Evolutionary conservation across 306 rosid genomes (phyloP), one percentile per base, ranked within the genome.

Genomic region (Vigna hirtella): DNA sequence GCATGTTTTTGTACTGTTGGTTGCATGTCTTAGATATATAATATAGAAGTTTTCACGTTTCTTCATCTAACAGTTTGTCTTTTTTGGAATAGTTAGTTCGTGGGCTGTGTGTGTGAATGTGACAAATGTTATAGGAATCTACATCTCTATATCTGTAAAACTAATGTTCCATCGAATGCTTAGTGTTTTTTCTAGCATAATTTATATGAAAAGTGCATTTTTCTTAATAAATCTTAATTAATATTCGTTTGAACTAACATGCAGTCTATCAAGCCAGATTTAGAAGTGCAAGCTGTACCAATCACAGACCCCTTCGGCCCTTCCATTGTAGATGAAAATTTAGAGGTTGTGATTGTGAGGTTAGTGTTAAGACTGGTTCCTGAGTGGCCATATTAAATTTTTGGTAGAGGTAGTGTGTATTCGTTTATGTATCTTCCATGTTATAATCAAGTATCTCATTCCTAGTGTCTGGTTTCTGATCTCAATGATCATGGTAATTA

Each of bases 261-360:
- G 72, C 88, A 95, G 99, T 92, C 99, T 81, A 81, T 91, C 71
- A 93, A 95, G 90, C 96, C 88, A 9, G 93, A 81, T 67, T 82
- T 93, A 79, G 89, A 77, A 24, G 94, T 93, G 81, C 91, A 88
- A 68, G 93, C 88, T 65, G 97, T 83, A 56, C 98, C 98, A 42
- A 93, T 95, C 48, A 80, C 82, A 0, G 99, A 95, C 80, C 99
- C 99, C 2, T 95, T 83, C 77, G 99, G 99, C 58, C 99, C 99
- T 73, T 93, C 99, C 43, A 87, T 93, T 73, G 83, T 81, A 16
- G 98, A 93, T 81, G 93, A 88, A 84, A 83, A 86, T 58, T 87
- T 95, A 90, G 97, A 95, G 81, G 98, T 98, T 73, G 87, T 95
- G 71, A 77, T 95, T 71, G 99, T 93, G 76, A 95, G 99, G 99